Base-by-base conservation (phyloP, 2,329 filamentous ascomycete species). In the Aspergillus neotritici region DNA sequence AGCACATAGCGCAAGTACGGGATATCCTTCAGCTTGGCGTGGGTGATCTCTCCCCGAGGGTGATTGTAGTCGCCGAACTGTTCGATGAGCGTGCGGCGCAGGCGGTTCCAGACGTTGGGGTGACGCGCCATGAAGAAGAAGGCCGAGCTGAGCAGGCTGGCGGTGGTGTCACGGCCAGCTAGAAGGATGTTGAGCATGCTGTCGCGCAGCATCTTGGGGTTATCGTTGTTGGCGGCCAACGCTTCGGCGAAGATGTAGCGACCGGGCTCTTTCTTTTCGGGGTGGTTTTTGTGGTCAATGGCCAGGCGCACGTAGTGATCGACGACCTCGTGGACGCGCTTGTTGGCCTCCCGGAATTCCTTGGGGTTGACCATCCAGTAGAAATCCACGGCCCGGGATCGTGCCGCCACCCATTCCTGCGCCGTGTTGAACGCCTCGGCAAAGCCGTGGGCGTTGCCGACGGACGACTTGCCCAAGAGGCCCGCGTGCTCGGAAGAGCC, bases 91-190 rank as follows among this genome's bases (percentile, higher is more conserved):
- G 57, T 57, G 4, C 42, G 49, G 2, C 68, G 66, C 2, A 74
- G 54, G 32, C 65, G 63, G 4, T 54, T 40, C 53, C 64, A 70
- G 6, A 65, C 58, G 2, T 54, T 38, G 2, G 62, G 65, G 32
- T 71, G 52, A 32, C 64, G 65, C 31, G 71, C 69, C 4, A 76
- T 60, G 46, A 70, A 71, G 45, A 70, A 72, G 40, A 79, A 73
- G 0, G 69, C 62, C 3, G 68, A 72, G 6, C 69, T 63, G 1
- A 73, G 54, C 6, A 70, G 45, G 40, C 65, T 64, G 15, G 69
- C 74, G 1, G 75, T 78, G 0, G 76, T 78, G 51, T 78, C 76
- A 4, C 74, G 69, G 9, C 73, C 74, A 3, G 75, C 75, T 0
- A 76, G 60, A 0, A 78, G 60, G 30, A 78, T 71, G 45, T 74